These are phyloP conservation scores for Nymphaea thermarum DNA, from an alignment of 164 flowering plant species.

Conservation along the genomic window DNA sequence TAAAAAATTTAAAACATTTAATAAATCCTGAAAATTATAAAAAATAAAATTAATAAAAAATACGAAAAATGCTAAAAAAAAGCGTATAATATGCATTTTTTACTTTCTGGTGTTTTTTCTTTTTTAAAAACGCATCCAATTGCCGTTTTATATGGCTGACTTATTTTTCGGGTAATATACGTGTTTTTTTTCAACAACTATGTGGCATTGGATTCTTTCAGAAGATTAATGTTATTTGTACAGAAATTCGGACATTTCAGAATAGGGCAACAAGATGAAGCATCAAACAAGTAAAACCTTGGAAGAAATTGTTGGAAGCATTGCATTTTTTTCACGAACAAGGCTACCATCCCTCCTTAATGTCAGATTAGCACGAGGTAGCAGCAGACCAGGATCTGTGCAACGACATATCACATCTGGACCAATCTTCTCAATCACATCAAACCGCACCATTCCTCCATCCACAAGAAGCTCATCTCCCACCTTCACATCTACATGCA, in stretches of 20 bases:
- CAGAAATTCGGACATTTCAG: not conserved
- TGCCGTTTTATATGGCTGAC: too few relatives aligned
- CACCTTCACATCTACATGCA: conserved; percentile 61
- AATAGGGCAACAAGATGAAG: not conserved
- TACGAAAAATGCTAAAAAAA: too few relatives aligned
- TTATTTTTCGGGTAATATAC: too few relatives aligned
- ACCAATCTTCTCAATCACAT: conserved; percentile 91
- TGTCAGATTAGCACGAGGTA: conserved; percentile 93
- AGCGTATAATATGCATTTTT: too few relatives aligned
- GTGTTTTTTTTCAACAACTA: not conserved
- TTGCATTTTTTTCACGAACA: conserved; percentile 86
- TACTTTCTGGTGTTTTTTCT: too few relatives aligned
- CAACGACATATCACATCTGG: conserved; percentile 92
- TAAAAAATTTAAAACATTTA: too few relatives aligned
- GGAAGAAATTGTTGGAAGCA: conserved; percentile 97
- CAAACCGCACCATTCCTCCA: conserved; percentile 99
- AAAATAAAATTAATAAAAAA: too few relatives aligned
- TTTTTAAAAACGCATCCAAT: too few relatives aligned
- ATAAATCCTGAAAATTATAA: too few relatives aligned
- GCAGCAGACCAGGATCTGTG: conserved; percentile 87
- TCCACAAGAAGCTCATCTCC: conserved; percentile 96
- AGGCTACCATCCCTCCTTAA: conserved; percentile 86
- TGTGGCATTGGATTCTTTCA: not conserved
- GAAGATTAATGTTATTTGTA: not conserved
- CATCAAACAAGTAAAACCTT: conserved; percentile 39